phyloP scores from a whole-genome alignment of 495 filamentous ascomycete genomes.

The Penicillium subrubescens region DNA sequence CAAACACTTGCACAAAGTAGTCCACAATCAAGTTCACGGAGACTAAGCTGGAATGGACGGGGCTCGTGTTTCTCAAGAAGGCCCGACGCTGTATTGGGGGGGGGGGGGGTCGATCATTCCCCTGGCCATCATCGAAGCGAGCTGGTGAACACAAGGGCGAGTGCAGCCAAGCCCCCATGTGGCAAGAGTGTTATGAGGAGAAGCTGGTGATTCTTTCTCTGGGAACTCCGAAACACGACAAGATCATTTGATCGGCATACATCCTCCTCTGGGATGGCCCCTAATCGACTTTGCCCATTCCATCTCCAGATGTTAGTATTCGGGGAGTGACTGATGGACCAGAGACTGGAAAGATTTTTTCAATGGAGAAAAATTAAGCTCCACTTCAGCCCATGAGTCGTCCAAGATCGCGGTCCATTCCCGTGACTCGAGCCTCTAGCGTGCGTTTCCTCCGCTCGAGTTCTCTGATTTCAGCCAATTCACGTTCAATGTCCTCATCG shows the following conservation, averaged over 20 bases:
- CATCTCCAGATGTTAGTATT: not conserved
- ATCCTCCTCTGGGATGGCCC: not conserved
- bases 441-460: slow-evolving; percentile 87
- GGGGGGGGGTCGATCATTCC: not conserved
- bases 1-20: not conserved
- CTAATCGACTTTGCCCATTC: not conserved
- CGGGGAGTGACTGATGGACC: not conserved
- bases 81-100: not conserved
- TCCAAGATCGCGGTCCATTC: slow-evolving; percentile 79
- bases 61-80: not conserved
- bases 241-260: not conserved
- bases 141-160: not conserved
- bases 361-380: not conserved
- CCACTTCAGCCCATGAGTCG: slow-evolving; percentile 57
- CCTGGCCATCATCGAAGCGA: not conserved
- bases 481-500: slow-evolving; percentile 79
- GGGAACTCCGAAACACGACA: not conserved
- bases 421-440: slow-evolving; percentile 75
- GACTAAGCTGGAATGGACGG: not conserved
- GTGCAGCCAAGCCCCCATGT: not conserved
- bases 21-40: not conserved
- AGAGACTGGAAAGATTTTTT: not conserved
- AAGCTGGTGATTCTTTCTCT: not conserved
- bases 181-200: not conserved
- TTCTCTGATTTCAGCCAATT: slow-evolving; percentile 95